Evolutionary conservation across 1,284 basidiomycete species (phyloP).

Genomic region (Pseudozyma flocculosa): DNA sequence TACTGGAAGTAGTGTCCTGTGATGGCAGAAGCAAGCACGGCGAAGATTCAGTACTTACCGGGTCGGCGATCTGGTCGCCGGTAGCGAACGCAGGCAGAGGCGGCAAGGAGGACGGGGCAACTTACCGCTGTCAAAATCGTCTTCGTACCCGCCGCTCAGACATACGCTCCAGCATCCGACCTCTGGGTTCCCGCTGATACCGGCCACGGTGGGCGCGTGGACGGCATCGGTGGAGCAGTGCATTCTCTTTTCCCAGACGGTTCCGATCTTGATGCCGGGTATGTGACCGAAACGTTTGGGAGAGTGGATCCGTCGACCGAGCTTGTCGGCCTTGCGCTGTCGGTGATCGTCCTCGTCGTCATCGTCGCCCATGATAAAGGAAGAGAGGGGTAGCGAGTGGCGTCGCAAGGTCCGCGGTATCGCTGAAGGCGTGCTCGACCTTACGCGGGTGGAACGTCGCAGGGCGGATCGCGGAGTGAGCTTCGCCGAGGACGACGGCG

Average conservation of each 20-base stretch:
- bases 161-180: slow-evolving; percentile 74
- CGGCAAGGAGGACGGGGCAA: too few species aligned
- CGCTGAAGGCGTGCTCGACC: neutral
- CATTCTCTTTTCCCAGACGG: slow-evolving; percentile 34
- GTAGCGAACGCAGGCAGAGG: too few species aligned
- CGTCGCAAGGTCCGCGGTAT: neutral
- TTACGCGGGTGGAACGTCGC: neutral
- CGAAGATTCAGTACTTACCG: too few species aligned
- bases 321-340: slow-evolving; percentile 16
- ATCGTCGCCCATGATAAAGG: neutral
- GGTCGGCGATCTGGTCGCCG: too few species aligned
- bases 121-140: slow-evolving; percentile 68
- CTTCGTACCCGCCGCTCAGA: slow-evolving; percentile 75
- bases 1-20: slow-evolving; percentile 75
- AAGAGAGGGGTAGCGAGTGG: neutral
- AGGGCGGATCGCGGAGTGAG: too few species aligned
- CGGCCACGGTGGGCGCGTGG: slow-evolving; percentile 69
- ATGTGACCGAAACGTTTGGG: slow-evolving; percentile 41
- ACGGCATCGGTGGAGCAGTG: slow-evolving; percentile 31
- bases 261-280: slow-evolving; percentile 58
- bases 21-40: too few species aligned
- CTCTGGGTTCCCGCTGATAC: slow-evolving; percentile 68
- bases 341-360: slow-evolving; percentile 5
- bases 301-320: slow-evolving; percentile 23
- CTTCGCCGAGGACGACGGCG: too few species aligned